Base-by-base conservation (phyloP, 106 monocot species). In the Iris macrosiphon region DNA sequence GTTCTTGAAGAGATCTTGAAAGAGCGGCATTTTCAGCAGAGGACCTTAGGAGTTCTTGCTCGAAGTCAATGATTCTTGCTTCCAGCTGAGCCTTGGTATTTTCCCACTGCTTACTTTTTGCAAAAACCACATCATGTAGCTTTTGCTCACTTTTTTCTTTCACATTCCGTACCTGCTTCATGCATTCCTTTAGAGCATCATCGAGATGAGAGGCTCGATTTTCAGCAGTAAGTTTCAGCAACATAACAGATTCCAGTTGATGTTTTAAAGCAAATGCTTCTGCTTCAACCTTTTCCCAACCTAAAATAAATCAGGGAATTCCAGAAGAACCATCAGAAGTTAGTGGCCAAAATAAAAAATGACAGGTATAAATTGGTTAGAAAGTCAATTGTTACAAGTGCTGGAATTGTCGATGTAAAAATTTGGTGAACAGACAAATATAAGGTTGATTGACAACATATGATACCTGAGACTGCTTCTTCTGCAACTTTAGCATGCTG, bases 211-310 rank as follows among this genome's bases (percentile, higher is more conserved):
- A 43, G 61, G 73, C 69, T 43, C 61, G 27, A 15, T 82, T 69
- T 73, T 82, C 82, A 24, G 72, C 76, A 23, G 55, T 73, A 45
- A 77, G 69, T 40, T 57, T 82, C 43, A 65, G 65, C 17, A 73
- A 60, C 6, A 69, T 82, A 11, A 64, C 69, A 56, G 73, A 73
- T 66, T 82, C 82, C 13, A 82, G 82, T 40, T 77, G 55, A 15
- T 51, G 60, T 44, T 77, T 82, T 55, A 82, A 57, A 38, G 69
- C 49, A 35, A 77, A 26, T 7, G 76, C 71, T 71, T 82, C 82
- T 23, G 68, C 72, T 69, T 82, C 82, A 54, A 76, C 76, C 62
- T 82, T 77, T 48, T 82, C 77, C 82, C 82, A 82, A 6, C 82
- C 82, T 82, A 51, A 11, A 66, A 24, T 11, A 45, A 44, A 42